Conservation (phyloP, 2,329 filamentous ascomycete genomes). For the Grosmannia penicillata region DNA sequence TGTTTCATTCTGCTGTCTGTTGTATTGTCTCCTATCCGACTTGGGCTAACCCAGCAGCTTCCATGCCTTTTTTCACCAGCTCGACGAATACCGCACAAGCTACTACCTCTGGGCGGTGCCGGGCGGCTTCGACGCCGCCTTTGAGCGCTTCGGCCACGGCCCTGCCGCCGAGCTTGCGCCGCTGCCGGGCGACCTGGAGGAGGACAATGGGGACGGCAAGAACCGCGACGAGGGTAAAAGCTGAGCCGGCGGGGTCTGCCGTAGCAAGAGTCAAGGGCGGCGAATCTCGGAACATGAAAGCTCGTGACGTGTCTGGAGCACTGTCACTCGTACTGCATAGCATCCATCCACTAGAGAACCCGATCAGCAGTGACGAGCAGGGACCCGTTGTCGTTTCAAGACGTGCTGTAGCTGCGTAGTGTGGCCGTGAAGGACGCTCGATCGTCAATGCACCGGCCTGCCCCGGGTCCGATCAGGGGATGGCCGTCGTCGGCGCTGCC, state of each 20-base stretch:
- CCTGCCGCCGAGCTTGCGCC: conserved; percentile 23
- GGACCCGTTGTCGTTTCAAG: too few relatives aligned
- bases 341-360: too few relatives aligned
- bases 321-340: too few relatives aligned
- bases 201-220: conserved; percentile 27
- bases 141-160: conserved; percentile 26
- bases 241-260: background rate
- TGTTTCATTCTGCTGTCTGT: background rate
- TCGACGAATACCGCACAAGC: conserved; percentile 57
- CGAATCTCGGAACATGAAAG: too few relatives aligned
- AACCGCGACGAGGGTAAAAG: conserved; percentile 12
- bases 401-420: too few relatives aligned
- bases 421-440: background rate
- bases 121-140: conserved; percentile 47
- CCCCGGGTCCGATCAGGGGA: too few relatives aligned
- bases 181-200: conserved; percentile 32
- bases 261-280: too few relatives aligned
- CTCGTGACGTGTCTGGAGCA: too few relatives aligned
- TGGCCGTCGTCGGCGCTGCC: too few relatives aligned
- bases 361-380: too few relatives aligned
- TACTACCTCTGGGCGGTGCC: conserved; percentile 65
- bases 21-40: too few relatives aligned
- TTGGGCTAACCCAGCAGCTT: conserved; percentile 38
- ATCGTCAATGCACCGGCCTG: too few relatives aligned
- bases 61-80: conserved; percentile 64